Conservation (phyloP, 192 early-diverging fungal species). For the Backusella liffmaniae region DNA sequence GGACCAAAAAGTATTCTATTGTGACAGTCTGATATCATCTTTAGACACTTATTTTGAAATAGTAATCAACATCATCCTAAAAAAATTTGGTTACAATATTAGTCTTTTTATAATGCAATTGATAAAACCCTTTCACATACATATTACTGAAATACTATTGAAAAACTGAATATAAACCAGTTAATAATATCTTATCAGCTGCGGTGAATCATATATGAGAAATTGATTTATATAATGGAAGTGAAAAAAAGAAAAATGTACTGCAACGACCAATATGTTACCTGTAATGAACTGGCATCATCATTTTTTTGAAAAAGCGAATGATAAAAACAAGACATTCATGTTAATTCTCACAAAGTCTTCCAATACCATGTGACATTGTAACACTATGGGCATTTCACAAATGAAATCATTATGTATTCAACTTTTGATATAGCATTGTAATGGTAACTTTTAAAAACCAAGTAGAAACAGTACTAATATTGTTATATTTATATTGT, state of each 20-base stretch:
- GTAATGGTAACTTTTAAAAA: not conserved
- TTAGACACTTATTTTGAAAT: not conserved
- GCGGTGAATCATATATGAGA: not conserved
- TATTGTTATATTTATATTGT: not conserved
- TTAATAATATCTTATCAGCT: not conserved
- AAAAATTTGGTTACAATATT: not conserved
- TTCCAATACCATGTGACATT: not conserved
- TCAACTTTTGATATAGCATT: not conserved
- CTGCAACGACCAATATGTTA: not conserved
- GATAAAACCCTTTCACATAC: too few species aligned
- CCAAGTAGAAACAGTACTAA: not conserved
- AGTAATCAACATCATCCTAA: not conserved
- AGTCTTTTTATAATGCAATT: not conserved
- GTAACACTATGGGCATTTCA: not conserved
- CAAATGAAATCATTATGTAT: not conserved
- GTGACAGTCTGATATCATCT: not conserved
- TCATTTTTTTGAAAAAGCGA: not conserved
- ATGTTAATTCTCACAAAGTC: not conserved
- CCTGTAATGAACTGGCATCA: not conserved
- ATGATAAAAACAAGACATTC: not conserved
- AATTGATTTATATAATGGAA: not conserved
- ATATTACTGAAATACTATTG: not conserved
- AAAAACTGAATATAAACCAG: not conserved
- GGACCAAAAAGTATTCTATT: not conserved
- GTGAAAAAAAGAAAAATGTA: not conserved